These are phyloP conservation scores for Hymenoscyphus fructigenus DNA, from an alignment of 2,329 filamentous ascomycete species.

Conservation along the genomic window DNA sequence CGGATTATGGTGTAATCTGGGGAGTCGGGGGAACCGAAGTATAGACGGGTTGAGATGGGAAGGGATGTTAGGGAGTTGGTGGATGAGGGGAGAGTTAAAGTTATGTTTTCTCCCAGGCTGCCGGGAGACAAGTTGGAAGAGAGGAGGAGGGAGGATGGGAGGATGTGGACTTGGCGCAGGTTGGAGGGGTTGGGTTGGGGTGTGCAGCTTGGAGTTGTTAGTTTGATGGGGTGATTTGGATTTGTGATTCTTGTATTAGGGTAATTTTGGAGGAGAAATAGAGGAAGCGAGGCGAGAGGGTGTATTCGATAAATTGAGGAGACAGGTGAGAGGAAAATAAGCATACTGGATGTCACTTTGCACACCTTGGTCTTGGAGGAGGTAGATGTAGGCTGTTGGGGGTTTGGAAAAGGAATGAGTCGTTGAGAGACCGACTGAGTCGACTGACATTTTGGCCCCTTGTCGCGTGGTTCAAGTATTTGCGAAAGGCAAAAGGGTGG, in stretches of 20 bases:
- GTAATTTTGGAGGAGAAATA: too few relatives aligned
- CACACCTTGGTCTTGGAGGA: constrained; percentile 3
- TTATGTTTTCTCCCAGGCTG: constrained; percentile 31
- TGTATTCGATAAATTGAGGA: too few relatives aligned
- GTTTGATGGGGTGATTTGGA: neutral
- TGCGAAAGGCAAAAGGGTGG: too few relatives aligned
- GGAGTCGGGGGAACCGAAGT: constrained; percentile 16
- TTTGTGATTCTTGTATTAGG: neutral
- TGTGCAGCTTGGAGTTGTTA: neutral
- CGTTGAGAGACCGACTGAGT: constrained; percentile 9
- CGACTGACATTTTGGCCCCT: constrained; percentile 4
- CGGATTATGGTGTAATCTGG: neutral
- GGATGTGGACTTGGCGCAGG: constrained; percentile 8
- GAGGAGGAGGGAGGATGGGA: constrained; percentile 13
- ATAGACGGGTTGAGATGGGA: constrained; percentile 18
- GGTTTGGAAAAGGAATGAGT: constrained; percentile 4
- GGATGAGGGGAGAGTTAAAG: constrained; percentile 20
- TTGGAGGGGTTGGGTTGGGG: neutral
- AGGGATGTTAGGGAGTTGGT: constrained; percentile 12
- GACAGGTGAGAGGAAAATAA: neutral
- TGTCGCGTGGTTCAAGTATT: too few relatives aligned
- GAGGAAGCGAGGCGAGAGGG: too few relatives aligned
- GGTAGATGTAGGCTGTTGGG: constrained; percentile 11
- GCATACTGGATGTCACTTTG: constrained; percentile 9
- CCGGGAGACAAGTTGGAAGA: constrained; percentile 16